phyloP scores from a whole-genome alignment of 192 early-diverging fungal genomes.

The Podila minutissima region DNA sequence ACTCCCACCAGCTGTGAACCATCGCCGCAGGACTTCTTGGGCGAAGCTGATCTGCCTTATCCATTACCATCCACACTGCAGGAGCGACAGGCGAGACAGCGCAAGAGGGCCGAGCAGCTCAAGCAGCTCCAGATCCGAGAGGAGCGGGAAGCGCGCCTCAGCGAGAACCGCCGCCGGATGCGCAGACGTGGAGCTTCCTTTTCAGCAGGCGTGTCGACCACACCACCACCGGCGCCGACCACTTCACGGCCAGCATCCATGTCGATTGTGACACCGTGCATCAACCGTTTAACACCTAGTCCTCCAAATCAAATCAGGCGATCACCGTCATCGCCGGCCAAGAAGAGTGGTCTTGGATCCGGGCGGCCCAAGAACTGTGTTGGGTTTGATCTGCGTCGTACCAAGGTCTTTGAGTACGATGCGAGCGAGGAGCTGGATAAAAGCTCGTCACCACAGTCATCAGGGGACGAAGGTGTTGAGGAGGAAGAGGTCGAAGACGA shows the following conservation, averaged over 20 bases:
- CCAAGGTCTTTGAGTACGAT: conserved; percentile 41
- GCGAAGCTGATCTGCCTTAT: conserved; percentile 42
- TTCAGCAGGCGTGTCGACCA: conserved; percentile 4
- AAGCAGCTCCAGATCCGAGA: conserved; percentile 35
- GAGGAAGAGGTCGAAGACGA: background rate
- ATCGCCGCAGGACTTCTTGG: conserved; percentile 38
- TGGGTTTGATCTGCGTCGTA: conserved; percentile 25
- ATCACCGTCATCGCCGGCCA: conserved; percentile 25
- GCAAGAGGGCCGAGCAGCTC: conserved; percentile 42
- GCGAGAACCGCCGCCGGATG: conserved; percentile 12
- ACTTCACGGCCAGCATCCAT: background rate
- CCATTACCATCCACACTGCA: conserved; percentile 38
- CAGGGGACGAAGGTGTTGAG: background rate
- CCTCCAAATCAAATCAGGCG: conserved; percentile 10
- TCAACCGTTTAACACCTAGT: background rate
- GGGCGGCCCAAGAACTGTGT: conserved; percentile 7
- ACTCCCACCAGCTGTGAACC: conserved; percentile 17
- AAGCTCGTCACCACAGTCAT: background rate
- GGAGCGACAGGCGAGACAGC: conserved; percentile 33
- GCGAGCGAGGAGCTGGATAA: conserved; percentile 8
- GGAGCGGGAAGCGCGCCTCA: conserved; percentile 27
- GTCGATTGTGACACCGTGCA: background rate
- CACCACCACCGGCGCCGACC: background rate
- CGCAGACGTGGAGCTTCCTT: conserved; percentile 27
- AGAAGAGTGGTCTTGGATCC: background rate